Base-by-base conservation (phyloP, 768 basidiomycete genomes). In the Mycena olivaceomarginata region DNA sequence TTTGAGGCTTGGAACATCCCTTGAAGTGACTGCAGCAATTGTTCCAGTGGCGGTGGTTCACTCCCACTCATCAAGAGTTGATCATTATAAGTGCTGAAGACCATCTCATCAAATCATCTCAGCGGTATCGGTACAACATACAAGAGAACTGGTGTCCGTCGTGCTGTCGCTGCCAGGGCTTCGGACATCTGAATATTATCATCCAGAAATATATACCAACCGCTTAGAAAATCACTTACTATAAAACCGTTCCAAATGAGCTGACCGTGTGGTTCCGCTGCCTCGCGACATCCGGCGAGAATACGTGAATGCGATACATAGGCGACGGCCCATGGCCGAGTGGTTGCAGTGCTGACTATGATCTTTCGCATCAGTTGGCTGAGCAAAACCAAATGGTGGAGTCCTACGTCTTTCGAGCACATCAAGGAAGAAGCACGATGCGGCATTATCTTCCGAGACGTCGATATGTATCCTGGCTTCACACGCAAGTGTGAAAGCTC, bases 271-370 rank as follows among this genome's bases (percentile, higher is more conserved):
- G 3, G 31, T 2, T 53, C 56, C 8, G 3, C 20, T 12, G 53
- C 31, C 5, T 15, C 43, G 39, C 64, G 67, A 16, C 39, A 25
- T 57, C 20, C 59, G 20, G 65, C 65, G 46, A 78, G 59, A 7
- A 59, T 45, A 31, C 77, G 77, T 15, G 72, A 8, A 59, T 78
- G 77, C 5, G 77, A 78, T n/a, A 78, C 31, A 59, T 65, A 78
- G 1, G 74, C 70, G 48, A 45, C 45, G 1, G 77, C 74, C 78
- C 78, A 79, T 11, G 78, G 67, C 25, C 78, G 67, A 37, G 72
- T 59, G 22, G n/a, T 62, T 37, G 65, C 9, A 1, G 48, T 12
- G 43, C 39, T 41, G 10, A 31, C 64, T 72, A 15, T 13, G 12
- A 45, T 45, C 18, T 22, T 66, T 56, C 6, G 22, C 1, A 20